Percentiles rank a stretch among this genome's conserved stretches.
Conservation (phyloP, 306 rosid genomes). For the Aeschynomene evenia region DNA sequence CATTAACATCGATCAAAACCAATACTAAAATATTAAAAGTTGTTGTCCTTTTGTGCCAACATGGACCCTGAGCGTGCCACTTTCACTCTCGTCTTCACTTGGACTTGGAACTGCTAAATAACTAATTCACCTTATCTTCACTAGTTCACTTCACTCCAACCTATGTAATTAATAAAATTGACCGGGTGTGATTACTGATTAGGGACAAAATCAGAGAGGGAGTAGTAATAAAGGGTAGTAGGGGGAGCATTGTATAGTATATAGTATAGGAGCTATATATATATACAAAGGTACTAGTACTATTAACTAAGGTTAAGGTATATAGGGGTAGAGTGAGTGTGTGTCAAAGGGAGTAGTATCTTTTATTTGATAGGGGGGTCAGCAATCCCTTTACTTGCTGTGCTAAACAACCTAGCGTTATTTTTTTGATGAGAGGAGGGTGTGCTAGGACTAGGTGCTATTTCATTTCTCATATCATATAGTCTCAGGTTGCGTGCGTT, state of each 20-base stretch:
- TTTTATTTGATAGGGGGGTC: constrained; percentile 30
- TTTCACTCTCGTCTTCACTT: constrained; percentile 7
- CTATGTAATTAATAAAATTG: background rate
- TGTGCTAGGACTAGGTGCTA: too few relatives aligned
- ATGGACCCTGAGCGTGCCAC: background rate
- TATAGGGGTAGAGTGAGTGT: background rate
- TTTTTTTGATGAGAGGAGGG: constrained; percentile 6
- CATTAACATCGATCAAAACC: background rate
- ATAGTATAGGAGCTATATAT: too few relatives aligned
- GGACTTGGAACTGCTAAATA: background rate
- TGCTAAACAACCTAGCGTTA: constrained; percentile 54
- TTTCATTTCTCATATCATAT: too few relatives aligned
- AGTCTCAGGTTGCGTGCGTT: constrained; percentile 67
- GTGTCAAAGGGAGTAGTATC: constrained; percentile 37
- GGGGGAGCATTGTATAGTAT: too few relatives aligned
- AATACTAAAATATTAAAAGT: background rate
- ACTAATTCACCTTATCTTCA: constrained; percentile 29
- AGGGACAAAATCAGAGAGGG: constrained; percentile 25
- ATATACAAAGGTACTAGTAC: too few relatives aligned
- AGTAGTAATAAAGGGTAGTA: constrained; percentile 25
- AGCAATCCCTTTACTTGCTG: constrained; percentile 59
- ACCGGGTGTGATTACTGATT: background rate
- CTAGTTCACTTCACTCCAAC: background rate
- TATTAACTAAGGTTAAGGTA: background rate
- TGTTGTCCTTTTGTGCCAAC: constrained; percentile 33